Conservation (phyloP, 129 eudicot species). For the Mikania micrantha region DNA sequence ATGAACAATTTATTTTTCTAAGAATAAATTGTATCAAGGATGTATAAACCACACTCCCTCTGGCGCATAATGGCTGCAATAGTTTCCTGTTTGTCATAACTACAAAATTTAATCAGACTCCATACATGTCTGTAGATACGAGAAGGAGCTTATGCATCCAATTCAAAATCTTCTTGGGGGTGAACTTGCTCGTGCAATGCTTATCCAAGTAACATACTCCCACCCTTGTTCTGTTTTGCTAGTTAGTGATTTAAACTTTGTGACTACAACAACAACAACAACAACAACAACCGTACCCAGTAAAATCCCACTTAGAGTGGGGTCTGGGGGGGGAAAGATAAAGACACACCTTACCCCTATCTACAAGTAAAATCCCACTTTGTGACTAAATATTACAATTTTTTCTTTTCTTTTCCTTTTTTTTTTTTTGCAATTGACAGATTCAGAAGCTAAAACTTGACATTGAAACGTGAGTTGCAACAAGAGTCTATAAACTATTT, state of each 20-base stretch:
- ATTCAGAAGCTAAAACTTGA: constrained; percentile 96
- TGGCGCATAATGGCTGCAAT: not conserved
- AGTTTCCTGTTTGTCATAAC: not conserved
- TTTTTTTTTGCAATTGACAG: constrained; percentile 36
- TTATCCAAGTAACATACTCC: constrained; percentile 62
- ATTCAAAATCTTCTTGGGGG: constrained; percentile 86
- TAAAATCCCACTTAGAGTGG: too few species aligned
- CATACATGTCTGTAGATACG: constrained; percentile 62
- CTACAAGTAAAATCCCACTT: too few species aligned
- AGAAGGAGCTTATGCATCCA: constrained; percentile 93
- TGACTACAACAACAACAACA: too few species aligned
- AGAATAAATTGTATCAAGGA: not conserved
- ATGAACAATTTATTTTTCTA: not conserved
- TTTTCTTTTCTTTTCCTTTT: not conserved
- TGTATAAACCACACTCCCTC: not conserved
- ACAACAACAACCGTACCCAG: too few species aligned
- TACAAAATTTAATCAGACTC: too few species aligned
- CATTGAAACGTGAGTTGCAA: constrained; percentile 78
- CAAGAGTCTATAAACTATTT: not conserved
- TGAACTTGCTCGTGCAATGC: constrained; percentile 93
- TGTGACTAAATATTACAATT: too few species aligned
- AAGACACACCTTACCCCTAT: too few species aligned
- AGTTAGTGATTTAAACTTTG: constrained; percentile 5
- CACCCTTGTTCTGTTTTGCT: constrained; percentile 6
- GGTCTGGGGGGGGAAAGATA: too few species aligned